phyloP scores from a whole-genome alignment of 164 flowering plant genomes.

The Nelumbo lutea region DNA sequence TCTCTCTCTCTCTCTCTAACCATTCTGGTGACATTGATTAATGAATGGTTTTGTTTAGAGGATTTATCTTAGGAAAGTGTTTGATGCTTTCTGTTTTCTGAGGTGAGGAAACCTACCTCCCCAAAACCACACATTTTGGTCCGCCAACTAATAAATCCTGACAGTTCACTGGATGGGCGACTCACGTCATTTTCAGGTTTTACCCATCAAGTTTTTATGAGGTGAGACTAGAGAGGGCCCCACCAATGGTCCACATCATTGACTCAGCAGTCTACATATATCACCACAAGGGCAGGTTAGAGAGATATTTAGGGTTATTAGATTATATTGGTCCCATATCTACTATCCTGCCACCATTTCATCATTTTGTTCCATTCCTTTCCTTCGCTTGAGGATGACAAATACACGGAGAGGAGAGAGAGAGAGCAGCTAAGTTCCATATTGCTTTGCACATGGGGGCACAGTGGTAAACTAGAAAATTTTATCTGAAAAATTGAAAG shows the following conservation, averaged over 20 bases:
- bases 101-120: slow-evolving; percentile 10
- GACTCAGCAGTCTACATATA: background rate
- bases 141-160: slow-evolving; percentile 3
- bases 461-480: too few species aligned
- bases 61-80: slow-evolving; percentile 5
- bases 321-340: background rate
- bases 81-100: background rate
- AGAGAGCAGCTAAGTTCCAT: background rate
- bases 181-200: background rate
- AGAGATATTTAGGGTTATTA: background rate
- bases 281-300: background rate
- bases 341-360: background rate
- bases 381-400: background rate
- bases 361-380: background rate
- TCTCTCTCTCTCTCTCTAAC: slow-evolving; percentile 7
- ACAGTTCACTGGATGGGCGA: background rate
- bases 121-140: slow-evolving; percentile 2
- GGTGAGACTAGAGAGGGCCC: background rate
- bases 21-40: background rate
- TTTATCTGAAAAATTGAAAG: too few species aligned
- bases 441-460: background rate
- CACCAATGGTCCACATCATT: background rate
- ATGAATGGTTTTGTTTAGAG: slow-evolving; percentile 4
- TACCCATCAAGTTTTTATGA: background rate
- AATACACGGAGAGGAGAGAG: background rate